Percentiles rank a stretch among this genome's conserved stretches.
Conservation (phyloP, 2,329 filamentous ascomycete species). For the Phialophora expanda region DNA sequence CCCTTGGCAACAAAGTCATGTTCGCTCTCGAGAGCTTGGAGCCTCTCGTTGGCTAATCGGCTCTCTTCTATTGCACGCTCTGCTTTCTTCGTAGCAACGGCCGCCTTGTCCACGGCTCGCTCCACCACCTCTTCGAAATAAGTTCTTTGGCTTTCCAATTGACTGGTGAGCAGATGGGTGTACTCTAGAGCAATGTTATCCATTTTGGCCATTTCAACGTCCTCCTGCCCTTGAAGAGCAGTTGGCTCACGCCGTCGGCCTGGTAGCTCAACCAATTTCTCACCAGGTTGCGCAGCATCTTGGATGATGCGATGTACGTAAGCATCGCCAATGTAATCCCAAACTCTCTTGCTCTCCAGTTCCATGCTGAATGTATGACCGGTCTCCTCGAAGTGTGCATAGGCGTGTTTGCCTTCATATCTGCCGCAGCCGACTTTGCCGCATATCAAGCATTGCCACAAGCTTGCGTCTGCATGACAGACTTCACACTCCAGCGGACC, state of each 20-base stretch:
- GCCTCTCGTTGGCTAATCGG: conserved; percentile 51
- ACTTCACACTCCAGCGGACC: conserved; percentile 68
- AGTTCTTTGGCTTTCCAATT: conserved; percentile 87
- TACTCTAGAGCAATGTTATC: conserved; percentile 90
- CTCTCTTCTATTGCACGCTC: conserved; percentile 73
- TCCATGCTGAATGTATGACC: conserved; percentile 92
- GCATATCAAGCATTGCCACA: conserved; percentile 96
- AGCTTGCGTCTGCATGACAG: conserved; percentile 78
- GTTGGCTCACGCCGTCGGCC: conserved; percentile 60
- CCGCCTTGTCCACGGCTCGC: conserved; percentile 87
- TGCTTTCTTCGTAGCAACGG: conserved; percentile 67
- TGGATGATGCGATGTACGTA: conserved; percentile 97
- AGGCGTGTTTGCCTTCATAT: conserved; percentile 92
- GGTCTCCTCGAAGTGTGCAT: conserved; percentile 89
- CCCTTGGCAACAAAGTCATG: conserved; percentile 35
- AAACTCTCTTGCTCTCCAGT: conserved; percentile 90
- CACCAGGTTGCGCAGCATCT: conserved; percentile 69
- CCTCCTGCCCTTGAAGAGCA: conserved; percentile 37
- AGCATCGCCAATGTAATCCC: conserved; percentile 94
- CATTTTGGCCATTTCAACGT: conserved; percentile 59
- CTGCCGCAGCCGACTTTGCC: conserved; percentile 91
- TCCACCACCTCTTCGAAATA: conserved; percentile 95
- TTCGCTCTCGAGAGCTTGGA: conserved; percentile 27
- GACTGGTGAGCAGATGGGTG: conserved; percentile 87
- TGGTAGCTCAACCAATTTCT: conserved; percentile 83